Conservation (phyloP, 2,329 filamentous ascomycete genomes). For the Talaromyces sp. region DNA sequence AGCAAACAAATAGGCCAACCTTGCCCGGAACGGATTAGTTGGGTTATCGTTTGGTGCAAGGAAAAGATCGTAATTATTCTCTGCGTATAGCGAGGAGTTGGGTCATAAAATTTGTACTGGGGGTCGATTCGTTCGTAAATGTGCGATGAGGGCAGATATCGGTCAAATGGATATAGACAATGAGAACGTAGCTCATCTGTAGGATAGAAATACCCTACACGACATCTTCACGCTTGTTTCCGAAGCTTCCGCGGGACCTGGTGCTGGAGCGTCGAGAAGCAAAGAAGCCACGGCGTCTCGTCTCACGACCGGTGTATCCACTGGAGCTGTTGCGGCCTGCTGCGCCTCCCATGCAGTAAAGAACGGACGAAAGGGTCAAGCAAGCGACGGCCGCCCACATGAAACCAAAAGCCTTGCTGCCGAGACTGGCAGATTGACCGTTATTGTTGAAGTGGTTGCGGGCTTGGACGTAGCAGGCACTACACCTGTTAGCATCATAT, state of each 20-base stretch:
- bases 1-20: background rate
- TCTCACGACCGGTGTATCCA: conserved; percentile 37
- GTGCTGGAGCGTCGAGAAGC: conserved; percentile 18
- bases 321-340: conserved; percentile 27
- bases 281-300: conserved; percentile 40
- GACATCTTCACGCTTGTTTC: conserved; percentile 14
- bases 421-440: conserved; percentile 50
- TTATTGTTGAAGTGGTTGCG: conserved; percentile 54
- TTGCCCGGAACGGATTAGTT: background rate
- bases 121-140: background rate
- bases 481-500: conserved; percentile 26
- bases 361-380: conserved; percentile 54
- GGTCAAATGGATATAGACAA: background rate
- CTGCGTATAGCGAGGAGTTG: background rate
- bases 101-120: background rate
- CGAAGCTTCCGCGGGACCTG: conserved; percentile 16
- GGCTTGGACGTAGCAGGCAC: conserved; percentile 58
- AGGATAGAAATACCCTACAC: conserved; percentile 1
- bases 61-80: conserved; percentile 3
- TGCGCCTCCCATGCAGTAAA: conserved; percentile 54
- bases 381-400: conserved; percentile 58
- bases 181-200: background rate
- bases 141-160: background rate
- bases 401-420: conserved; percentile 58
- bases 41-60: background rate